Evolutionary conservation across 1,139 yeast genomes (phyloP).

Genomic region (Nematodospora anomalae): DNA sequence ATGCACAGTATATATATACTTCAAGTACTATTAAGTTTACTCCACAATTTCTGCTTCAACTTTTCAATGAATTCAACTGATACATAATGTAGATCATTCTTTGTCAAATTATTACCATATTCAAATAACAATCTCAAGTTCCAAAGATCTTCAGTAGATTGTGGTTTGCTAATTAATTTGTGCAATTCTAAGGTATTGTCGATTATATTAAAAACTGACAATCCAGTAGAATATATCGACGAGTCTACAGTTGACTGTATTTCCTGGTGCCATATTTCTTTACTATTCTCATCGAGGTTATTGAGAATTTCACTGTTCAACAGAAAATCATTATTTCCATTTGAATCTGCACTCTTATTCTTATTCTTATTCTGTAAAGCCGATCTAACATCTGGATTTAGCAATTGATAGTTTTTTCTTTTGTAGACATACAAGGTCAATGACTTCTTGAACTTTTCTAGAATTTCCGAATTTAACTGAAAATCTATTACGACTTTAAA

Average conservation of each 20-base stretch:
- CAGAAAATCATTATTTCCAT: slow-evolving; percentile 28
- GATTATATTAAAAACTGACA: slow-evolving; percentile 47
- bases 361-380: slow-evolving; percentile 37
- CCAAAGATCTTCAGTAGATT: slow-evolving; percentile 59
- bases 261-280: slow-evolving; percentile 35
- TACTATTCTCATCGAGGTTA: slow-evolving; percentile 32
- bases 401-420: slow-evolving; percentile 41
- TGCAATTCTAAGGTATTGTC: slow-evolving; percentile 59
- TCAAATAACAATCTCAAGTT: slow-evolving; percentile 64
- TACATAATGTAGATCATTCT: slow-evolving; percentile 36
- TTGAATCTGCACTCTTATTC: slow-evolving; percentile 26
- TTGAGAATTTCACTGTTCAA: slow-evolving; percentile 25
- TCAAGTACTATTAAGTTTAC: slow-evolving; percentile 5
- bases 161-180: slow-evolving; percentile 45
- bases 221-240: slow-evolving; percentile 20
- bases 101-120: slow-evolving; percentile 49
- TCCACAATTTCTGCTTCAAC: slow-evolving; percentile 49
- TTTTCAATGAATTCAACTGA: slow-evolving; percentile 51
- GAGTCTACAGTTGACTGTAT: slow-evolving; percentile 19
- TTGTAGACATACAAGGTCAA: slow-evolving; percentile 53
- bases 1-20: too few species aligned
- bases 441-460: slow-evolving; percentile 44
- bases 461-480: slow-evolving; percentile 34
- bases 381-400: slow-evolving; percentile 37
- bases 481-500: slow-evolving; percentile 47